Conservation (phyloP, 768 basidiomycete species). For the Leccinellum luteum region DNA sequence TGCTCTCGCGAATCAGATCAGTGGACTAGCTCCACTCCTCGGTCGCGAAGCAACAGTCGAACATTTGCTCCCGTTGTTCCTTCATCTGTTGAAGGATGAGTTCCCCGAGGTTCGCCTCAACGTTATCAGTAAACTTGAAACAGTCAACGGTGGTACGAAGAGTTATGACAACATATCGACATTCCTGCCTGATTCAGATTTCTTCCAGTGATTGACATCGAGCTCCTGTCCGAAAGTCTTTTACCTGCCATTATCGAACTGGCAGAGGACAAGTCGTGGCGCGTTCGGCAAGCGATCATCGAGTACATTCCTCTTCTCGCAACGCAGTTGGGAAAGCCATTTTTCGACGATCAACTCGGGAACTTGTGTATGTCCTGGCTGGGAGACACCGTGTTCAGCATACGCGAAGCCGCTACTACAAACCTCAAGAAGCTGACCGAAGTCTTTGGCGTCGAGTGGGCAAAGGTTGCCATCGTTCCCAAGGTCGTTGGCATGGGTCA, state of each 20-base stretch:
- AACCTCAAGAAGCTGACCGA: constrained; percentile 97
- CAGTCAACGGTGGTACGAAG: constrained; percentile 81
- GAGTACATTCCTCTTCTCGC: constrained; percentile 99
- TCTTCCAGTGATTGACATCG: constrained; percentile 90
- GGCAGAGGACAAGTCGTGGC: constrained; percentile 99
- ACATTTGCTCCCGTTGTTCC: constrained; percentile 93
- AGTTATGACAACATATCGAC: not conserved
- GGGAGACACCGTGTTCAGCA: constrained; percentile 97
- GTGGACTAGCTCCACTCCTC: constrained; percentile 90
- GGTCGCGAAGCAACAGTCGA: constrained; percentile 94
- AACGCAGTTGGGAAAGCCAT: constrained; percentile 92
- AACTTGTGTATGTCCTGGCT: constrained; percentile 99
- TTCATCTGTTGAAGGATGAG: constrained; percentile 96
- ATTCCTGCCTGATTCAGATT: constrained; percentile 9
- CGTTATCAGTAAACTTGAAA: constrained; percentile 97
- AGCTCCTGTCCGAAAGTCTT: constrained; percentile 89
- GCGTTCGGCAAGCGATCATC: constrained; percentile 98
- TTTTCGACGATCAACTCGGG: constrained; percentile 97
- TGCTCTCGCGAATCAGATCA: constrained; percentile 93
- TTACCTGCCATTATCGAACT: constrained; percentile 97
- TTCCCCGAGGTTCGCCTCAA: constrained; percentile 97
- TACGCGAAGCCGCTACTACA: constrained; percentile 95
- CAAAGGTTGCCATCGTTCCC: constrained; percentile 88
- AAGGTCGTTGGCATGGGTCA: constrained; percentile 97
- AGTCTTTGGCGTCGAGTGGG: constrained; percentile 99